Evolutionary conservation across 2,329 filamentous ascomycete species (phyloP), one percentile per base, ranked within the genome.

Genomic region (Byssoonygena ceratinophila): DNA sequence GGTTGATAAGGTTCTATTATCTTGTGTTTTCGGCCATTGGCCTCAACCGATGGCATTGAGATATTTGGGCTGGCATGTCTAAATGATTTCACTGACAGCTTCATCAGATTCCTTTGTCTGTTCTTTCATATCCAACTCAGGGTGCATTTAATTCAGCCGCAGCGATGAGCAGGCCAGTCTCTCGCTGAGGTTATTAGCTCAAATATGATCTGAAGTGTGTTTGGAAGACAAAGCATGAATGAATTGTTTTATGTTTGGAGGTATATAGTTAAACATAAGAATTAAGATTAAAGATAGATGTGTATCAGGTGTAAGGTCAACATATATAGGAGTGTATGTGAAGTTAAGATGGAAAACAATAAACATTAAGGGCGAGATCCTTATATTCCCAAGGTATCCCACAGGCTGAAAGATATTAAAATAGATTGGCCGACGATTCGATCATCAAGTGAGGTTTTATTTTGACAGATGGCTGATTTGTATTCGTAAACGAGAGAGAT

Each of bases 351-450:
- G n/a, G n/a, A n/a, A n/a, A n/a, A n/a, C n/a, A 34, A 34, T 46
- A 46, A 46, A 46, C 44, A 46, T 46, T 46, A 46, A 22, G 44
- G 31, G 44, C 36, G 18, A 46, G 4, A 36, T 5, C 12, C n/a
- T 34, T 20, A n/a, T n/a, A n/a, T 32, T 9, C 27, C 25, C 5
- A 46, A 32, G 22, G n/a, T 12, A 20, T 41, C 8, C 23, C 23
- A 37, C 34, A 4, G 9, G 34, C 18, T 4, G 18, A 37, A 37
- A 14, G 16, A 32, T 31, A 2, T 32, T 12, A 20, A 32, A 31
- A 4, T 4, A 23, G 39, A 8, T 46, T 9, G 20, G 11, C 16
- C 18, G 23, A 29, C 22, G 14, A 23, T 40, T 40, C n/a, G 18
- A n/a, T 7, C 37, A 18, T 40, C 4, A 23, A 22, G 37, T 11